Evolutionary conservation across 768 basidiomycete genomes (phyloP).

Genomic region (Mycena epipterygia): DNA sequence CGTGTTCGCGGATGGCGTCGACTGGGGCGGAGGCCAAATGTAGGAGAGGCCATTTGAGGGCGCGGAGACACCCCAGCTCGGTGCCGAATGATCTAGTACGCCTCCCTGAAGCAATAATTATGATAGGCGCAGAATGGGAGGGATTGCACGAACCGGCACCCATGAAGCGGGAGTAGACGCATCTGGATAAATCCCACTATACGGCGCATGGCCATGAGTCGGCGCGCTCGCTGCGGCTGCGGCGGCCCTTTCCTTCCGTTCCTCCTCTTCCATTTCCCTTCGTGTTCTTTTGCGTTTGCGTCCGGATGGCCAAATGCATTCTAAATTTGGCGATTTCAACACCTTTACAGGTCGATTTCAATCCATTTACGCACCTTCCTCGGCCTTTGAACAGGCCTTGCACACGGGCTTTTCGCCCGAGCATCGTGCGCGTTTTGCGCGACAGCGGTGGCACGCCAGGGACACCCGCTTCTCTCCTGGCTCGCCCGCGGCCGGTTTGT

Average conservation of each 20-base stretch:
- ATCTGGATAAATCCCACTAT: background rate
- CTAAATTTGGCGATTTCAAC: too few relatives aligned
- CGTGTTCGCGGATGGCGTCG: background rate
- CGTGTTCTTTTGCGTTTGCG: conserved; percentile 28
- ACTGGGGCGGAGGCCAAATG: background rate
- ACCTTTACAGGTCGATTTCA: too few relatives aligned
- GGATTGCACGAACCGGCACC: background rate
- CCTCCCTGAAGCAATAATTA: background rate
- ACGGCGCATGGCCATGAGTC: background rate
- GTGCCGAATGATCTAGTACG: background rate
- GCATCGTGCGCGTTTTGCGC: conserved; percentile 28
- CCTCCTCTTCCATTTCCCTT: conserved; percentile 31
- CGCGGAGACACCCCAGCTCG: background rate
- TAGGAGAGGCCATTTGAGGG: background rate
- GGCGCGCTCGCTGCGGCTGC: background rate
- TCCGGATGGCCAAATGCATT: conserved; percentile 26
- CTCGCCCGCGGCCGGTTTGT: background rate
- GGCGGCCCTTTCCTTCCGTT: conserved; percentile 13
- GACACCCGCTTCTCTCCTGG: conserved; percentile 23
- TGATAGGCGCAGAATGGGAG: background rate
- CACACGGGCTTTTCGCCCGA: conserved; percentile 28
- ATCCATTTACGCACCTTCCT: too few relatives aligned
- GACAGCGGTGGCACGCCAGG: conserved; percentile 29
- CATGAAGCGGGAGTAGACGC: background rate
- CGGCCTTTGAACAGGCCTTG: conserved; percentile 23